phyloP scores from a whole-genome alignment of 2,329 filamentous ascomycete species.

The Colletotrichum coccodes region DNA sequence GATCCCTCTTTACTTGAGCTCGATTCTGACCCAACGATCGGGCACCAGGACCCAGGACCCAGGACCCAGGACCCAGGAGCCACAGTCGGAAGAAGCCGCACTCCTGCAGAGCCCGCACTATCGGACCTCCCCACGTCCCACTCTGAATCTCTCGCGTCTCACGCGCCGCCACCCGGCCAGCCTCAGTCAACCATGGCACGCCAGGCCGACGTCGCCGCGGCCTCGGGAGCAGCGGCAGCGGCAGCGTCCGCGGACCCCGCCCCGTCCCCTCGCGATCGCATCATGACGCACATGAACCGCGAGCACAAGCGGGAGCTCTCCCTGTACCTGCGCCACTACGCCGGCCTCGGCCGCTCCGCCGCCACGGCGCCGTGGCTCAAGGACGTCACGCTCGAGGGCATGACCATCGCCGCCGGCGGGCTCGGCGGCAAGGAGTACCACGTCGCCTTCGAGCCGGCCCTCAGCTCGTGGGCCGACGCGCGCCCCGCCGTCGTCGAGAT shows the following conservation, averaged over 20 bases:
- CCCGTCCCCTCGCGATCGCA: constrained; percentile 43
- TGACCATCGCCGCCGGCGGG: constrained; percentile 65
- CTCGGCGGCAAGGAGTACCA: constrained; percentile 54
- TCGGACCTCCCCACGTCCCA: neutral
- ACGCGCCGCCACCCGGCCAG: neutral
- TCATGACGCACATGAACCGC: constrained; percentile 85
- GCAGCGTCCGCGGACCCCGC: neutral
- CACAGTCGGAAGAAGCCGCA: neutral
- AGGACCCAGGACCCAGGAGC: neutral
- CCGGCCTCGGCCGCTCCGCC: constrained; percentile 62
- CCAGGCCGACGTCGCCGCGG: constrained; percentile 4
- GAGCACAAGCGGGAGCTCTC: constrained; percentile 81
- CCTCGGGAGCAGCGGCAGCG: neutral
- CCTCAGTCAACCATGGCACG: constrained; percentile 5
- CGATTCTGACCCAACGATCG: neutral
- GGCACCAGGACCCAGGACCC: neutral
- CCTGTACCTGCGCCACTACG: constrained; percentile 82
- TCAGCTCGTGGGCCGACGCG: constrained; percentile 74
- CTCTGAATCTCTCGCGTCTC: neutral
- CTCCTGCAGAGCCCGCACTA: neutral
- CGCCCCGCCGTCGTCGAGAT: constrained; percentile 79
- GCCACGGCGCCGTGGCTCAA: constrained; percentile 69
- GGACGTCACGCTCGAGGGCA: constrained; percentile 71
- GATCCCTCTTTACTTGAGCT: neutral
- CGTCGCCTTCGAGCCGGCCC: constrained; percentile 76